Evolutionary conservation across 495 filamentous ascomycete species (phyloP).

Genomic region (Xylaria venustula): DNA sequence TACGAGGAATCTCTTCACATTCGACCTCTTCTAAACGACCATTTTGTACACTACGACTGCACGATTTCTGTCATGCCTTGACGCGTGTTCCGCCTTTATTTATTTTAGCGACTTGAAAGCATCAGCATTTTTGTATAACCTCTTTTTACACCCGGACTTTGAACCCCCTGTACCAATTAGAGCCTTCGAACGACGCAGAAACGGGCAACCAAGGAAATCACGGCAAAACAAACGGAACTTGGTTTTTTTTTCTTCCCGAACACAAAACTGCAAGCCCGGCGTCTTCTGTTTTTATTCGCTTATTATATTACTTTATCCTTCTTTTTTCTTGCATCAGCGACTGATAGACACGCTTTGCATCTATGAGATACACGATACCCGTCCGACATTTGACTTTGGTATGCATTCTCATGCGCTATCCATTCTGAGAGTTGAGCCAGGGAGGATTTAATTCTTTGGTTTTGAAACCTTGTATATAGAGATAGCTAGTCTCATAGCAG

Average conservation of each 20-base stretch:
- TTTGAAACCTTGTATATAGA: background rate
- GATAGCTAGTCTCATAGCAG: too few relatives aligned
- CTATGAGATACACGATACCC: conserved; percentile 11
- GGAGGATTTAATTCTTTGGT: background rate
- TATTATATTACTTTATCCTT: background rate
- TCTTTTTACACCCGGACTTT: background rate
- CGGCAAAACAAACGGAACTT: background rate
- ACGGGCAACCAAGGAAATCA: background rate
- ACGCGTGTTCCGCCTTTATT: background rate
- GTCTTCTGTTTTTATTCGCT: conserved; percentile 10
- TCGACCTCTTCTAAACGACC: background rate
- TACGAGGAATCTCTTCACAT: background rate
- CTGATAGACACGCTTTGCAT: conserved; percentile 12
- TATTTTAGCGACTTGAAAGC: background rate
- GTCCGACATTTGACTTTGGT: background rate
- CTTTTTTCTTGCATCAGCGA: conserved; percentile 7
- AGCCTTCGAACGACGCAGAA: background rate
- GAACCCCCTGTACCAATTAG: background rate
- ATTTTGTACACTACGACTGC: conserved; percentile 1
- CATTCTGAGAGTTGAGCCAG: background rate
- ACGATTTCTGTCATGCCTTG: background rate
- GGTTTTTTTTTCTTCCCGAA: too few relatives aligned
- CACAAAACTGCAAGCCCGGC: conserved; percentile 1
- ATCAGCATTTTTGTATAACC: background rate
- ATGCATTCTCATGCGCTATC: background rate